These are phyloP conservation scores for Plenodomus lindquistii DNA, from an alignment of 2,329 filamentous ascomycete genomes.

Conservation along the genomic window DNA sequence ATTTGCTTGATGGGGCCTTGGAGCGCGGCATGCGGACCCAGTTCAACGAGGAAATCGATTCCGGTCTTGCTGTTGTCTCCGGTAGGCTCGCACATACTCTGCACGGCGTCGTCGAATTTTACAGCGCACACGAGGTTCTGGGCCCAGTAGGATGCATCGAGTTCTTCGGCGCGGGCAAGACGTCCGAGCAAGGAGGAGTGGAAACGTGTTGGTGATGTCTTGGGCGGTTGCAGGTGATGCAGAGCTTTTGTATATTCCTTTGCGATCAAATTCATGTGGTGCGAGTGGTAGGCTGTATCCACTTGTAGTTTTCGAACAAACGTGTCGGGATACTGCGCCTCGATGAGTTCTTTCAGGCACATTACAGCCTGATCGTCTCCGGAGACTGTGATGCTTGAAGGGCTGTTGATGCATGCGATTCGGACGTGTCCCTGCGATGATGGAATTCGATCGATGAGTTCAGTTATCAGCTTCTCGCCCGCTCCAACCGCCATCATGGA, in stretches of 20 bases:
- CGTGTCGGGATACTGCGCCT: neutral
- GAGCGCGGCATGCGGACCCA: conserved; percentile 10
- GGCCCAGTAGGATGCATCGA: conserved; percentile 13
- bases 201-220: conserved; percentile 4
- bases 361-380: conserved; percentile 49
- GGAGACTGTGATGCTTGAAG: conserved; percentile 49
- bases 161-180: neutral
- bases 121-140: conserved; percentile 15
- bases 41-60: conserved; percentile 7
- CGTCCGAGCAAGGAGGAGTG: conserved; percentile 11
- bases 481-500: conserved; percentile 8
- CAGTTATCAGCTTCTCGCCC: neutral
- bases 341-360: conserved; percentile 25
- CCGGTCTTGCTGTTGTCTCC: conserved; percentile 3
- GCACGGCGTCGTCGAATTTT: conserved; percentile 7
- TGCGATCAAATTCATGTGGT: conserved; percentile 41
- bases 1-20: conserved; percentile 20
- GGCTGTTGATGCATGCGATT: conserved; percentile 43
- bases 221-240: conserved; percentile 1
- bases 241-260: conserved; percentile 4
- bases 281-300: conserved; percentile 48
- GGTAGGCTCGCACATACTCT: neutral
- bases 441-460: neutral
- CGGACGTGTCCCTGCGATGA: conserved; percentile 1
- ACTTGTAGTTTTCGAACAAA: conserved; percentile 6